Evolutionary conservation across 2,329 filamentous ascomycete genomes (phyloP).

Genomic region (Colletotrichum nymphaeae): DNA sequence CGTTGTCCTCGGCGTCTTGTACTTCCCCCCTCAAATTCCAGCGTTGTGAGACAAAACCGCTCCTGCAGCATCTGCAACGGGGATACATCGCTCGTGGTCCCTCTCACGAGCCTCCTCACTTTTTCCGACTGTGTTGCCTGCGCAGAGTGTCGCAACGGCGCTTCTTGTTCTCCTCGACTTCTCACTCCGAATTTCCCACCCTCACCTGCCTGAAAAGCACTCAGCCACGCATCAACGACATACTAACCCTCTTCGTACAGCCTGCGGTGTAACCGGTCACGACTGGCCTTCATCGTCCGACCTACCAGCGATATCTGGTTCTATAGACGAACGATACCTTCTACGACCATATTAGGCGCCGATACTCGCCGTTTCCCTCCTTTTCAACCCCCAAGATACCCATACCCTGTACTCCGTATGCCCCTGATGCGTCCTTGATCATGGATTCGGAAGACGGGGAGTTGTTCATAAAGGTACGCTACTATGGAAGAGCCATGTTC

Average conservation of each 20-base stretch:
- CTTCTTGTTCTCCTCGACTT: not conserved
- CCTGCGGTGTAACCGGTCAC: conserved; percentile 30
- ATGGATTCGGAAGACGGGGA: conserved; percentile 94
- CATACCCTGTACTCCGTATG: conserved; percentile 30
- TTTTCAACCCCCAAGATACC: conserved; percentile 34
- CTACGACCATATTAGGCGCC: conserved; percentile 32
- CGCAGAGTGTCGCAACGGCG: conserved; percentile 27
- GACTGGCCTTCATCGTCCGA: conserved; percentile 24
- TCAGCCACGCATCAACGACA: conserved; percentile 10
- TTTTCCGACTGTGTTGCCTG: conserved; percentile 24
- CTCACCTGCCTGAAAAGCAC: conserved; percentile 2
- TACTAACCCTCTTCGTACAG: conserved; percentile 31
- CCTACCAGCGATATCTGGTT: conserved; percentile 17
- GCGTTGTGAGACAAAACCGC: conserved; percentile 26
- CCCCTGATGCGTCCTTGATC: conserved; percentile 64
- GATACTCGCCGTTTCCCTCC: conserved; percentile 21
- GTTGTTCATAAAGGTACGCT: conserved; percentile 84
- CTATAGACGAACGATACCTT: conserved; percentile 16
- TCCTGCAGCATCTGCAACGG: conserved; percentile 33
- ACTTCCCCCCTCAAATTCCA: conserved; percentile 20
- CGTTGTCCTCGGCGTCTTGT: conserved; percentile 17
- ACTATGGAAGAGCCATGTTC: not conserved
- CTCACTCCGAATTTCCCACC: not conserved
- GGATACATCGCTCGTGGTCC: conserved; percentile 30
- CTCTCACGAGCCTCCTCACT: conserved; percentile 29